Base-by-base conservation (phyloP, 345 rosid genomes). In the Pseudoturritis turrita region DNA sequence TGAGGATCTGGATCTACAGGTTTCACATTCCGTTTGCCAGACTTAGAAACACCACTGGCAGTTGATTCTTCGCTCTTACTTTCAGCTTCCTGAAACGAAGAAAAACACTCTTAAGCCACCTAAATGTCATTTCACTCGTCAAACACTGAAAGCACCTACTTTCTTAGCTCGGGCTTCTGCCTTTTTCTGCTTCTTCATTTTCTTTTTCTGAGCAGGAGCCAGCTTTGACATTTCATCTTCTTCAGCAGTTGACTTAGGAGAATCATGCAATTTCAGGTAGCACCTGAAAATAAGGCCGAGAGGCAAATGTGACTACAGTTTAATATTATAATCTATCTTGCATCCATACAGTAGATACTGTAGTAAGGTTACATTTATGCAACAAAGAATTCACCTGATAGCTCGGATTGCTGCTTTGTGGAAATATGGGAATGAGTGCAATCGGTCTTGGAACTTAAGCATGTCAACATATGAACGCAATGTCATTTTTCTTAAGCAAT, bases 161-260 rank as follows among this genome's bases (percentile, higher is more conserved):
- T 89, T 96, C 89, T 90, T 96, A 67, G 98, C 98, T 69, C 97
- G 87, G 69, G 96, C 96, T 84, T 92, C 98, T 41, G 97, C 96
- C 81, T 92, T 96, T 58, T 86, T 87, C 79, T 90, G 98, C 77
- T 92, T 96, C 84, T 85, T 88, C 77, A 89, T 69, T 81, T 96
- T 96, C 91, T 89, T 96, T 75, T 89, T 96, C 80, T 92, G 97
- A 58, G 97, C 84, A 62, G 96, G 92, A 66, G 81, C 88, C 81
- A 92, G 70, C 83, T 96, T 90, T 29, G 92, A 85, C 82, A 83
- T 81, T 72, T 76, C 86, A 50, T 89, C 83, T 71, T 89, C 99
- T 77, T 89, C 99, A 44, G 89, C 53, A 7, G 81, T 77, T 44
- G 93, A 83, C 83, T 85, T 96, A 61, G 99, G 99, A 74, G 85